phyloP scores from a whole-genome alignment of 768 basidiomycete species.

The Agaricus blazei region DNA sequence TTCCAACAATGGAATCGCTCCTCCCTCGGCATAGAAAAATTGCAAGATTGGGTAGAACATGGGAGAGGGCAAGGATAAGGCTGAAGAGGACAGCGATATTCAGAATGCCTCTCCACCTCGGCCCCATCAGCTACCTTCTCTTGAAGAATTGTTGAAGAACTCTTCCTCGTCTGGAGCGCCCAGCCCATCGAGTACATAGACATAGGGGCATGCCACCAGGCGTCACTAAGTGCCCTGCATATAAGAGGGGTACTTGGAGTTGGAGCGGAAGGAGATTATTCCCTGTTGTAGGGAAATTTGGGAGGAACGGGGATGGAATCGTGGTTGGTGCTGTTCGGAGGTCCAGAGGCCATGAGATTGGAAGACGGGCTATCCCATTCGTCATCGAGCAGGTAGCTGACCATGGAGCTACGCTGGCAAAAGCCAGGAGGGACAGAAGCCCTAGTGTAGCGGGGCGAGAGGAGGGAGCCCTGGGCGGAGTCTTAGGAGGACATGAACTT shows the following conservation, averaged over 20 bases:
- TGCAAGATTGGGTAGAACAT: slow-evolving; percentile 71
- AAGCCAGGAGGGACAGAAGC: slow-evolving; percentile 20
- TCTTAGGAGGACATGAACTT: slow-evolving; percentile 1
- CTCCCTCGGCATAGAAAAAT: slow-evolving; percentile 35
- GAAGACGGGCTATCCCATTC: slow-evolving; percentile 16
- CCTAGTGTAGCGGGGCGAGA: slow-evolving; percentile 3
- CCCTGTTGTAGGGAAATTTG: slow-evolving; percentile 19
- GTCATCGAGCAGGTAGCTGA: slow-evolving; percentile 57
- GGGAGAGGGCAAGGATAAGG: slow-evolving; percentile 56
- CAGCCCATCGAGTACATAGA: slow-evolving; percentile 52
- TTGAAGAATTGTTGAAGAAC: slow-evolving; percentile 58
- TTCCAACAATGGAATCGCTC: slow-evolving; percentile 50
- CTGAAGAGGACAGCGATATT: slow-evolving; percentile 69
- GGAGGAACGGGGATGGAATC: slow-evolving; percentile 32
- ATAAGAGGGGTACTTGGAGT: slow-evolving; percentile 62
- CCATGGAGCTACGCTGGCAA: slow-evolving; percentile 48
- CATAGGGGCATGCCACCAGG: slow-evolving; percentile 67
- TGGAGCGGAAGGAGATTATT: slow-evolving; percentile 46
- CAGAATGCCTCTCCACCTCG: slow-evolving; percentile 38
- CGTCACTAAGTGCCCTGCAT: slow-evolving; percentile 24
- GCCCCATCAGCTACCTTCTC: slow-evolving; percentile 21
- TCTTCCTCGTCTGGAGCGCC: slow-evolving; percentile 72
- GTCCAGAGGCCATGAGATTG: background rate
- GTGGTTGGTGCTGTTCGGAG: slow-evolving; percentile 6
- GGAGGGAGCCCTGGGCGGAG: background rate